Conservation (phyloP, 805 yeast genomes). For the baker's yeast (Saccharomyces cerevisiae) region DNA sequence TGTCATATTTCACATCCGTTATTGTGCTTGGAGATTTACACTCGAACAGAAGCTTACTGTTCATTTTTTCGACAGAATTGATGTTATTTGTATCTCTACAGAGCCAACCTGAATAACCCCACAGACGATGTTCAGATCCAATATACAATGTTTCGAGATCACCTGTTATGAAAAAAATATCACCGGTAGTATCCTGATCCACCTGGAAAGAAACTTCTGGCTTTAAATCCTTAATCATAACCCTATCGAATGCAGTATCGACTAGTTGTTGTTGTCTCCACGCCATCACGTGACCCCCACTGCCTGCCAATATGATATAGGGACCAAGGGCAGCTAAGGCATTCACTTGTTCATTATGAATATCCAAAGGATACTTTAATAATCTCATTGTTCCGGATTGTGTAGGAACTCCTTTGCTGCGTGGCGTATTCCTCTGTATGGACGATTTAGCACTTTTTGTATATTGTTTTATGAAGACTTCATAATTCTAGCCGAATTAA, state of each 20-base stretch:
- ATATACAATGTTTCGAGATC: slow-evolving; percentile 10
- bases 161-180: slow-evolving; percentile 14
- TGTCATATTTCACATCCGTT: slow-evolving; percentile 25
- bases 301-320: slow-evolving; percentile 15
- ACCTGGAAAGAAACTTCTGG: slow-evolving; percentile 3
- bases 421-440: background rate
- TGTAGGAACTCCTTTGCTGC: background rate
- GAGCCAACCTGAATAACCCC: slow-evolving; percentile 14
- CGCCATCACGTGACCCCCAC: slow-evolving; percentile 21
- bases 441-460: background rate
- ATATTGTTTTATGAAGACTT: background rate
- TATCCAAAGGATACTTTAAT: slow-evolving; percentile 21
- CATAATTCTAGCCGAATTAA: background rate
- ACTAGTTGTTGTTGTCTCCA: slow-evolving; percentile 21
- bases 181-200: slow-evolving; percentile 3
- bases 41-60: slow-evolving; percentile 4
- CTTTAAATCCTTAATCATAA: slow-evolving; percentile 12
- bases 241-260: slow-evolving; percentile 26
- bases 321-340: slow-evolving; percentile 17
- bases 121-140: slow-evolving; percentile 19
- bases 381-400: slow-evolving; percentile 18
- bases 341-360: slow-evolving; percentile 20
- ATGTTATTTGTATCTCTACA: slow-evolving; percentile 1
- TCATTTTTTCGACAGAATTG: background rate
- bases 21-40: slow-evolving; percentile 16